phyloP scores from a whole-genome alignment of 1,139 yeast species.

The Blastobotrys indianensis region DNA sequence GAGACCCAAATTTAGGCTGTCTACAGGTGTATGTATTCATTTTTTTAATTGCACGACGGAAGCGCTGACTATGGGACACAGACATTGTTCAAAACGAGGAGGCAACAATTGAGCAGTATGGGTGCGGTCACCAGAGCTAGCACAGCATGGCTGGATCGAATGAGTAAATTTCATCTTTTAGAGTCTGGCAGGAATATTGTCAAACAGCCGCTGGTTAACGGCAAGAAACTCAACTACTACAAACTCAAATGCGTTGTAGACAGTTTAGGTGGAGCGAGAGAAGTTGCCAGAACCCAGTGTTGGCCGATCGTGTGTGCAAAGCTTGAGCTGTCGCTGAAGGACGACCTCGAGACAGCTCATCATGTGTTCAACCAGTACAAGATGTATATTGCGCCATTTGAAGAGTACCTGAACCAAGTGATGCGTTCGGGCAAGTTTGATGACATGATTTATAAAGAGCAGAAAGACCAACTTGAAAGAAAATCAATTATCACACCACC shows the following conservation, averaged over 20 bases:
- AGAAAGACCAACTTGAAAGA: no score
- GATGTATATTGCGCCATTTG: constrained; percentile 9
- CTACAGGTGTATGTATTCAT: constrained; percentile 39
- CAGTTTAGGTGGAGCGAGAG: constrained; percentile 3
- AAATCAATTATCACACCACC: no score
- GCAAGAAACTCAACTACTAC: constrained; percentile 29
- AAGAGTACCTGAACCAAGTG: constrained; percentile 8
- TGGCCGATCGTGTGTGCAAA: constrained; percentile 5
- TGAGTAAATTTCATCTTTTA: constrained; percentile 31
- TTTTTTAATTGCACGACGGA: constrained; percentile 23
- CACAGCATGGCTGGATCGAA: constrained; percentile 33
- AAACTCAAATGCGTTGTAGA: constrained; percentile 23
- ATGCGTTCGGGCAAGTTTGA: constrained; percentile 2
- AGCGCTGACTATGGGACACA: constrained; percentile 30
- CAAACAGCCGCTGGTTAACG: constrained; percentile 27
- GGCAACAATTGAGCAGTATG: constrained; percentile 45
- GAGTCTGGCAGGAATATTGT: constrained; percentile 22
- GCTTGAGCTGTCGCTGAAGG: neutral
- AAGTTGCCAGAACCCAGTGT: neutral
- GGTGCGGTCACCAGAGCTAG: constrained; percentile 36
- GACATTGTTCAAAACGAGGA: constrained; percentile 46
- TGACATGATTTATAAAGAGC: neutral
- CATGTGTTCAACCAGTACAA: constrained; percentile 4
- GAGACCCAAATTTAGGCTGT: constrained; percentile 40
- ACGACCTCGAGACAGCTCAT: neutral